Conservation (phyloP, 768 basidiomycete species). For the Russula dissimulans region DNA sequence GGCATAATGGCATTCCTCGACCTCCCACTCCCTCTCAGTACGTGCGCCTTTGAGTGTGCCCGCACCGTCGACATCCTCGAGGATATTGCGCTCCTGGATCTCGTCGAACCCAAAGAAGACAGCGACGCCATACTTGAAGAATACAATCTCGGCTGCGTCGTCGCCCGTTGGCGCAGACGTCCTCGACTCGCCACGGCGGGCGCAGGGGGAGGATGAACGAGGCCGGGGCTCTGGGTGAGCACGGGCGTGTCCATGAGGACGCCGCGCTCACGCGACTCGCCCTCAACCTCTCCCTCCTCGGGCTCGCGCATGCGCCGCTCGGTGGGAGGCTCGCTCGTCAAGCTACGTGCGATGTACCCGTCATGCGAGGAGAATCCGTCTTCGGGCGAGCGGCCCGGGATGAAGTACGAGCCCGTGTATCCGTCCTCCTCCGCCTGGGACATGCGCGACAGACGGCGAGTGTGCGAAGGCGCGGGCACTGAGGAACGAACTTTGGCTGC, state of each 20-base stretch:
- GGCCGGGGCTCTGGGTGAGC: not conserved
- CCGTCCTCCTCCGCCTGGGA: slow-evolving; percentile 87
- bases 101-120: slow-evolving; percentile 89
- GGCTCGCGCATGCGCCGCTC: slow-evolving; percentile 5
- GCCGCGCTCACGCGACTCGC: slow-evolving; percentile 11
- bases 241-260: not conserved
- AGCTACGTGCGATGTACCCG: slow-evolving; percentile 47
- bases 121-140: slow-evolving; percentile 82
- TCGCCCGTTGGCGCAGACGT: slow-evolving; percentile 28
- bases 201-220: not conserved
- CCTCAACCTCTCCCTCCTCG: slow-evolving; percentile 6
- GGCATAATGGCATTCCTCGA: slow-evolving; percentile 87
- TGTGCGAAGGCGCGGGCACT: slow-evolving; percentile 41
- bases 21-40: slow-evolving; percentile 71
- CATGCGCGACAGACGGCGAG: slow-evolving; percentile 52
- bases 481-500: slow-evolving; percentile 82
- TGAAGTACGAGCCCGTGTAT: slow-evolving; percentile 81
- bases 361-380: slow-evolving; percentile 21
- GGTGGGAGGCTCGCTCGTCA: slow-evolving; percentile 18
- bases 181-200: not conserved
- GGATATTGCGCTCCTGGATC: slow-evolving; percentile 65
- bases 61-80: slow-evolving; percentile 75
- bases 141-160: slow-evolving; percentile 63
- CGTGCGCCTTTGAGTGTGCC: slow-evolving; percentile 56
- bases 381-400: slow-evolving; percentile 25